Evolutionary conservation across 352 stramenopile species (phyloP).

Genomic region (Phytophthora ohioensis): DNA sequence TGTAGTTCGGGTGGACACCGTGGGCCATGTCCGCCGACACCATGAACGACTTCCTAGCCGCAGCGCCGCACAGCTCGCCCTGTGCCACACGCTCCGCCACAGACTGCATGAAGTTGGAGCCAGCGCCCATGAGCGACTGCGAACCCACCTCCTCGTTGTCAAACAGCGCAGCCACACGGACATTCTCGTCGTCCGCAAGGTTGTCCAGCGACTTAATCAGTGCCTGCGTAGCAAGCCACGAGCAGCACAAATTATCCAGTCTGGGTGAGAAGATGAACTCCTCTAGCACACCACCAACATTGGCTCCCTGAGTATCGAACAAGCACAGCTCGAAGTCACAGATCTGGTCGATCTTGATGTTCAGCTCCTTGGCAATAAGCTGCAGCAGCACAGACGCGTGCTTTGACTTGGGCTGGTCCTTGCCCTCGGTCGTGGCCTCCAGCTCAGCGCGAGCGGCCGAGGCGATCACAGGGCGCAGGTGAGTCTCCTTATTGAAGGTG

Average conservation of each 20-base stretch:
- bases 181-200: conserved; percentile 76
- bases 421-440: conserved; percentile 70
- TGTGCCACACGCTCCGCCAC: conserved; percentile 69
- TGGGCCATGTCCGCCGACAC: conserved; percentile 98
- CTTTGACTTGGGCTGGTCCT: conserved; percentile 72
- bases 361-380: conserved; percentile 93
- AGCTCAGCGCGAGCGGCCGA: conserved; percentile 85
- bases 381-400: conserved; percentile 95
- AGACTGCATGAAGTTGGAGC: conserved; percentile 82
- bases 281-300: conserved; percentile 91
- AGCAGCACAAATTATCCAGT: conserved; percentile 98
- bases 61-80: conserved; percentile 60
- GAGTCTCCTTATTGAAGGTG: conserved; percentile 97
- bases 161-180: conserved; percentile 96
- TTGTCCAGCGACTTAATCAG: conserved; percentile 84
- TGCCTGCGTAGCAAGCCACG: conserved; percentile 91
- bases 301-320: conserved; percentile 95
- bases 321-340: conserved; percentile 97
- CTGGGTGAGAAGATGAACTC: conserved; percentile 98
- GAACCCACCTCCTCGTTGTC: conserved; percentile 99
- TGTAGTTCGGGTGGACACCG: conserved; percentile 98
- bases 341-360: conserved; percentile 89
- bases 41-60: conserved; percentile 77
- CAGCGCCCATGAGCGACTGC: conserved; percentile 86
- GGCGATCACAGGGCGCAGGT: conserved; percentile 94